A percentile compares a stretch with the other conserved stretches of the same genome.
phyloP scores from a whole-genome alignment of 176 grass and related monocot species.

The Carex pumila region DNA sequence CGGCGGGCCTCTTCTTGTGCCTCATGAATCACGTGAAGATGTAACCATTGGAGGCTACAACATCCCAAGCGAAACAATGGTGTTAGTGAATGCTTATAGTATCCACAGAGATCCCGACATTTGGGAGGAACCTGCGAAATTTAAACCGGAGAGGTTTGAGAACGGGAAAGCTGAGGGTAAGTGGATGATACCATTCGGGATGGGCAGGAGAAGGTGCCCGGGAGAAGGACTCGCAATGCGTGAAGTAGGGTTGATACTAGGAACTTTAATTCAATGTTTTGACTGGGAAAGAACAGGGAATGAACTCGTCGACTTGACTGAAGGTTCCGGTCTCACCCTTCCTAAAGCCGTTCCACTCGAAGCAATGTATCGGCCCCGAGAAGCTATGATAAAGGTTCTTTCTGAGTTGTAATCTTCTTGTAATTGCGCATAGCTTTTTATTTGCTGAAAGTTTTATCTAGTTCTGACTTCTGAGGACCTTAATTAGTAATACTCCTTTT shows the following conservation, averaged over 20 bases:
- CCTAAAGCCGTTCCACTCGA: constrained; percentile 22
- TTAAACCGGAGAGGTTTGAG: constrained; percentile 24
- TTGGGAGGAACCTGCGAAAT: constrained; percentile 14
- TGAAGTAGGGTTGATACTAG: constrained; percentile 13
- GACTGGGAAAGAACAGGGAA: constrained; percentile 14
- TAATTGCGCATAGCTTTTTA: not conserved
- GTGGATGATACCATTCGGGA: constrained; percentile 14
- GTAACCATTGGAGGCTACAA: constrained; percentile 18
- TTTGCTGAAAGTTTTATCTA: not conserved
- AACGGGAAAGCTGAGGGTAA: not conserved
- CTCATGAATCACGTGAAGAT: constrained; percentile 21
- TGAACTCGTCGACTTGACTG: constrained; percentile 18
- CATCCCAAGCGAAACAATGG: constrained; percentile 15
- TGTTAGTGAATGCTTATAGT: constrained; percentile 22
- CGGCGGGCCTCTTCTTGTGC: constrained; percentile 1
- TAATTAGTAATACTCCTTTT: not conserved
- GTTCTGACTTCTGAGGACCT: not conserved
- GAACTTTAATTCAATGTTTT: constrained; percentile 27
- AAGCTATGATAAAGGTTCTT: constrained; percentile 3
- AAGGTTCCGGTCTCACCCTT: constrained; percentile 19
- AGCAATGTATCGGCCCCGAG: constrained; percentile 8
- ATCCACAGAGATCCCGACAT: constrained; percentile 25
- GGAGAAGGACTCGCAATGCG: constrained; percentile 28
- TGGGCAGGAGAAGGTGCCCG: constrained; percentile 23
- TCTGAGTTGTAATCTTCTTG: not conserved